phyloP scores from a whole-genome alignment of 1,284 basidiomycete species.

The Chalciporus piperatoides region DNA sequence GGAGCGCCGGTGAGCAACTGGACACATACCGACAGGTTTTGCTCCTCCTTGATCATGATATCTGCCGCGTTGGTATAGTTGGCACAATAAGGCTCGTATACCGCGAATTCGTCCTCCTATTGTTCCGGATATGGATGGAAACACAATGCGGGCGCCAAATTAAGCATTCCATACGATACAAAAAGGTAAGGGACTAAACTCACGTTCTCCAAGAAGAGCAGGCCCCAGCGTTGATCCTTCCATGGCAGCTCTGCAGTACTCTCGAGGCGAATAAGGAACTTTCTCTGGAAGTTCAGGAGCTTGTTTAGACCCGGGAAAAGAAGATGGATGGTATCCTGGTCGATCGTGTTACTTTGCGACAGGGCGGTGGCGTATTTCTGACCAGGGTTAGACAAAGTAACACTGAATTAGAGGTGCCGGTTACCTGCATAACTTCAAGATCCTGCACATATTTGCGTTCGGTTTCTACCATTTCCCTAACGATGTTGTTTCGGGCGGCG shows the following conservation, averaged over 20 bases:
- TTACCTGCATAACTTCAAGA: slow-evolving; percentile 92
- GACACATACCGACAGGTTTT: slow-evolving; percentile 72
- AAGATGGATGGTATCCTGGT: slow-evolving; percentile 92
- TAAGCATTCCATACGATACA: slow-evolving; percentile 35
- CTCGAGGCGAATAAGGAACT: slow-evolving; percentile 94
- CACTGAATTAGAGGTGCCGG: slow-evolving; percentile 24
- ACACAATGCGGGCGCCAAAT: slow-evolving; percentile 32
- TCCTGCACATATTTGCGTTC: slow-evolving; percentile 99
- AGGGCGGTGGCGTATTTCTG: slow-evolving; percentile 83
- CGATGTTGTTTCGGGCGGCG: slow-evolving; percentile 72
- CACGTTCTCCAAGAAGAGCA: slow-evolving; percentile 77
- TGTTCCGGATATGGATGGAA: slow-evolving; percentile 38
- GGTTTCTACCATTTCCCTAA: slow-evolving; percentile 87
- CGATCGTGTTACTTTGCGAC: slow-evolving; percentile 78
- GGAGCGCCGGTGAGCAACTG: slow-evolving; percentile 10
- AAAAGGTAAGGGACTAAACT: slow-evolving; percentile 36
- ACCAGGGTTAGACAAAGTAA: slow-evolving; percentile 13
- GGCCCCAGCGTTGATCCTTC: slow-evolving; percentile 89
- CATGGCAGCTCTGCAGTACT: slow-evolving; percentile 78
- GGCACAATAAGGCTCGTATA: slow-evolving; percentile 97
- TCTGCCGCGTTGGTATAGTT: slow-evolving; percentile 90
- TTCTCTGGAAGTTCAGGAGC: slow-evolving; percentile 94
- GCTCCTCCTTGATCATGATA: slow-evolving; percentile 82
- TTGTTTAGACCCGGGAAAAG: slow-evolving; percentile 96
- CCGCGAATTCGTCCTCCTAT: slow-evolving; percentile 91